These are phyloP conservation scores for Rhodotorula graminis DNA, from an alignment of 768 basidiomycete genomes.

Conservation along the genomic window DNA sequence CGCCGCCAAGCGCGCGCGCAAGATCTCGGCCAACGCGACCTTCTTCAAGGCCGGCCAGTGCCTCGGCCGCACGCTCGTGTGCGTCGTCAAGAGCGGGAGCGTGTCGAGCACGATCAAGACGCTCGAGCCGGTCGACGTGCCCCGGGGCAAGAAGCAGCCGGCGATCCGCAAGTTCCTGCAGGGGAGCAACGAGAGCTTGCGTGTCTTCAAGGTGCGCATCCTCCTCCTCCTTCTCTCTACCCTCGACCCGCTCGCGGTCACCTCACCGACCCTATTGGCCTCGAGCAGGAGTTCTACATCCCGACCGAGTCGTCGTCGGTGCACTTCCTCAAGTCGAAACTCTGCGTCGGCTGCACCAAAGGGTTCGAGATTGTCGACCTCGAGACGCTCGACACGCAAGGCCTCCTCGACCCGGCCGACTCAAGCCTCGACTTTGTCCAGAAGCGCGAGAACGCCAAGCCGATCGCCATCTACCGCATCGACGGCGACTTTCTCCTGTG, in stretches of 20 bases:
- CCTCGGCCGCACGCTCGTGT: slow-evolving; percentile 82
- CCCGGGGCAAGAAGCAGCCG: slow-evolving; percentile 51
- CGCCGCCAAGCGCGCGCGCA: slow-evolving; percentile 86
- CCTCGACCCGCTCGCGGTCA: too few species aligned
- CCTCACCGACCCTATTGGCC: neutral
- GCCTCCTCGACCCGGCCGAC: slow-evolving; percentile 86
- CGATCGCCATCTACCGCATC: slow-evolving; percentile 94
- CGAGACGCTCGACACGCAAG: slow-evolving; percentile 93
- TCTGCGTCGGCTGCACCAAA: slow-evolving; percentile 93
- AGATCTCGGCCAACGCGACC: slow-evolving; percentile 89
- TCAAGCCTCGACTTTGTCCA: slow-evolving; percentile 86
- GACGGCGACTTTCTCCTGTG: slow-evolving; percentile 95
- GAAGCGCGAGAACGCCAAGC: slow-evolving; percentile 77
- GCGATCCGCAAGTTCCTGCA: slow-evolving; percentile 90
- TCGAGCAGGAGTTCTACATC: slow-evolving; percentile 87
- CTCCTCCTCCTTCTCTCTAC: neutral
- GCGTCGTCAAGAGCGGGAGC: slow-evolving; percentile 92
- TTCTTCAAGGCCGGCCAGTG: slow-evolving; percentile 98
- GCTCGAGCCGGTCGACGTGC: slow-evolving; percentile 90
- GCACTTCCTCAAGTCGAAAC: slow-evolving; percentile 92
- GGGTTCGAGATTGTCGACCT: slow-evolving; percentile 99
- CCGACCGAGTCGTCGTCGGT: slow-evolving; percentile 94
- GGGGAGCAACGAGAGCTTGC: slow-evolving; percentile 88
- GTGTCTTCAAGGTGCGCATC: slow-evolving; percentile 71
- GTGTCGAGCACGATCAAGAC: slow-evolving; percentile 92